Base-by-base conservation (phyloP, 305 asterid species). In the Petunia hybrid region DNA sequence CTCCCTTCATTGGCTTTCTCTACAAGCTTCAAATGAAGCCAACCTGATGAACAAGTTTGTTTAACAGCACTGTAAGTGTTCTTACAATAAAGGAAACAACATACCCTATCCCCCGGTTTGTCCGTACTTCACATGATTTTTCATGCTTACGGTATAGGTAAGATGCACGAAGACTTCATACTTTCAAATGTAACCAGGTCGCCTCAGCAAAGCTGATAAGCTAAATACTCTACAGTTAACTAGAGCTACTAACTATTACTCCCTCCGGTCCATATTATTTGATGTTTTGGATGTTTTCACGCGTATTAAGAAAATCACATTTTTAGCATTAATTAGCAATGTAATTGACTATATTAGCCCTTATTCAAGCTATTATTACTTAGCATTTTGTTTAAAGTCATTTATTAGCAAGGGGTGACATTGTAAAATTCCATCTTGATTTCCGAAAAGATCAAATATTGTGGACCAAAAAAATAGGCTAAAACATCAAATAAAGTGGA, bases 1-100 rank as follows among this genome's bases (percentile, higher is more conserved):
- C 83, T 86, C 85, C 87, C 97, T 82, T 89, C 97, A 86, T 92
- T 93, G 62, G 98, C 98, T 89, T 94, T 96, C 84, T 89, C 97
- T n/a, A 91, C 90, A 40, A 95, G 97, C 92, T 94, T 93, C 85
- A 94, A 66, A 63, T 96, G 99, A 84, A 96, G 88, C 98, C 98
- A 96, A 71, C 99, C 99, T 95, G 89, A 53, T 79, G 51, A 75
- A 68, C 62, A 82, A 41, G 63, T 64, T 53, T 79, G 67, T 53
- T 81, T 38, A 66, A 67, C 66, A 66, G 39, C 53, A 43, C 78
- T 45, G 5, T 0, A 69, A 9, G 59, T 69, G 16, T 9, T 2
- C 31, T 8, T 45, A 43, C 22, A 6, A 10, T 4, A 36, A 1
- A 12, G 45, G 45, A 55, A 53, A 53, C 1, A 74, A 2, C 14